phyloP scores from a whole-genome alignment of 306 rosid genomes.

The Ochetophila trinervis region DNA sequence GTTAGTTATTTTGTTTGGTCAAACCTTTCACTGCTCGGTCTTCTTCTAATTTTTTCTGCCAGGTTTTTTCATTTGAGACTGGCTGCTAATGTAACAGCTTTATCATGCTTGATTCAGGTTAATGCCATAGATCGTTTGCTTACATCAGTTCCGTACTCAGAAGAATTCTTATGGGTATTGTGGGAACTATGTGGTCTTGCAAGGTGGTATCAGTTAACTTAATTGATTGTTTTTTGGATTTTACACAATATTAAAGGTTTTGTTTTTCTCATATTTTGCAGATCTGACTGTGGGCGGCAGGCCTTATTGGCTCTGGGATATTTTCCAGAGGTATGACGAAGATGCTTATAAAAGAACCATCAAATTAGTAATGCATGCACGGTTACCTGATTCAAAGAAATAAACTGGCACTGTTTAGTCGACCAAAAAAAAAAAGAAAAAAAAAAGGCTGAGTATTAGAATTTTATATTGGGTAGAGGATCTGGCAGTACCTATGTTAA shows the following conservation, averaged over 20 bases:
- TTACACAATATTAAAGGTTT: slow-evolving; percentile 13
- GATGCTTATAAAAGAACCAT: slow-evolving; percentile 10
- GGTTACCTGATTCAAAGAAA: background rate
- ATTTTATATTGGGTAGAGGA: too few relatives aligned
- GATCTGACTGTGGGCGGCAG: slow-evolving; percentile 93
- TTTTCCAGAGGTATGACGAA: slow-evolving; percentile 79
- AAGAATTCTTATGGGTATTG: slow-evolving; percentile 90
- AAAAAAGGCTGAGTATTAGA: too few relatives aligned
- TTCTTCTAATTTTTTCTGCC: background rate
- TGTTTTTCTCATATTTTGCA: slow-evolving; percentile 42
- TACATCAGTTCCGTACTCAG: slow-evolving; percentile 61
- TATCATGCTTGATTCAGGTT: slow-evolving; percentile 52
- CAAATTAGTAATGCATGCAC: background rate
- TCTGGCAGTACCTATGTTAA: too few relatives aligned
- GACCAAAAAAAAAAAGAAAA: too few relatives aligned
- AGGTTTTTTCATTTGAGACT: background rate
- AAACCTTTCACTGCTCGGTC: slow-evolving; percentile 2
- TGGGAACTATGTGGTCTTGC: slow-evolving; percentile 90
- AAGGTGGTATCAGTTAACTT: slow-evolving; percentile 49
- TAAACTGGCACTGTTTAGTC: background rate
- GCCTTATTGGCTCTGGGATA: slow-evolving; percentile 73
- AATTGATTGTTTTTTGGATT: background rate
- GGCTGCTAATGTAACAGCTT: slow-evolving; percentile 22
- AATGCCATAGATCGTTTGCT: slow-evolving; percentile 83
- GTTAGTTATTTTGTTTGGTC: slow-evolving; percentile 43